phyloP scores from a whole-genome alignment of 2,329 filamentous ascomycete genomes.

The Trichothecium sympodiale region DNA sequence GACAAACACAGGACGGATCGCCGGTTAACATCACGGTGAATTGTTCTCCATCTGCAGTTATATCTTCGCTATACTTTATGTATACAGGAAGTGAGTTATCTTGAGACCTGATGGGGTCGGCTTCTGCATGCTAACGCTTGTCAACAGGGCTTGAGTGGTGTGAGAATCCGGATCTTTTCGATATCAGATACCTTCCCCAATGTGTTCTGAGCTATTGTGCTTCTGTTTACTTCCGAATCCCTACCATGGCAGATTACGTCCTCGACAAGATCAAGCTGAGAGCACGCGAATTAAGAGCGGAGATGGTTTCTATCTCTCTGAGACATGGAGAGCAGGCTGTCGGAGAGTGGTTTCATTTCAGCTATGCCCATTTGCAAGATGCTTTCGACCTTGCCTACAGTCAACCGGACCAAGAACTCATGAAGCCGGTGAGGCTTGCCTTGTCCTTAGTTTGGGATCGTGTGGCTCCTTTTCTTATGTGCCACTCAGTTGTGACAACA shows the following conservation, averaged over 20 bases:
- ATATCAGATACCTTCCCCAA: slow-evolving; percentile 17
- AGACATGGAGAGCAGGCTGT: slow-evolving; percentile 9
- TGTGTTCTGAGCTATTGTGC: slow-evolving; percentile 21
- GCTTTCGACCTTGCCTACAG: slow-evolving; percentile 18
- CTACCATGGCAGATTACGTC: slow-evolving; percentile 15
- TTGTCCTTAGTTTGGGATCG: slow-evolving; percentile 9
- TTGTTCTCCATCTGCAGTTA: slow-evolving; percentile 14
- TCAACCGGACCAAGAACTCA: slow-evolving; percentile 11
- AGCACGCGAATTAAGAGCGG: slow-evolving; percentile 10
- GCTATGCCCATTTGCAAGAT: slow-evolving; percentile 12
- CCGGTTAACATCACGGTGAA: slow-evolving; percentile 14
- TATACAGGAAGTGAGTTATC: slow-evolving; percentile 20
- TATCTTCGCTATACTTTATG: slow-evolving; percentile 21
- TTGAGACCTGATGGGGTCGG: too few species aligned
- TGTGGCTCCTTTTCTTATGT: too few species aligned
- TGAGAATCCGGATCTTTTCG: slow-evolving; percentile 11
- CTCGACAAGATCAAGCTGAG: slow-evolving; percentile 15
- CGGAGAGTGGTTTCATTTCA: slow-evolving; percentile 1
- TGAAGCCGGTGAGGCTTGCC: slow-evolving; percentile 19
- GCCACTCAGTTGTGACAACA: too few species aligned
- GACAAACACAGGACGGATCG: slow-evolving; percentile 14
- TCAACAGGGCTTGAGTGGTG: slow-evolving; percentile 16
- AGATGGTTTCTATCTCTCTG: slow-evolving; percentile 10
- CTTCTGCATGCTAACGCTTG: background rate
- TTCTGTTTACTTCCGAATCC: slow-evolving; percentile 17